Evolutionary conservation across 768 basidiomycete genomes (phyloP), one percentile per base, ranked within the genome.

Genomic region (Lactarius deliciosus): DNA sequence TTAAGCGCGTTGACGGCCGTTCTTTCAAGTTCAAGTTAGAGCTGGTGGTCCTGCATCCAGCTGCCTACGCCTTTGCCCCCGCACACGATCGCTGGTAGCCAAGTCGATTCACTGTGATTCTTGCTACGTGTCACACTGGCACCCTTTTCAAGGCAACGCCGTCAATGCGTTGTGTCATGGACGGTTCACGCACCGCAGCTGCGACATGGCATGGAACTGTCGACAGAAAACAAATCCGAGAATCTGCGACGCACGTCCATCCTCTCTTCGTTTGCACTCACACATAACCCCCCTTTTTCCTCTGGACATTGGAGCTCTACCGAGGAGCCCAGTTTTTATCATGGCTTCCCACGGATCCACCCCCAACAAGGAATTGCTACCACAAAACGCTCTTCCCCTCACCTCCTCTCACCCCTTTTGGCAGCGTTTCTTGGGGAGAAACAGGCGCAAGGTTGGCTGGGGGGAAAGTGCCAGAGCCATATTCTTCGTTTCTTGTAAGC

Each of bases 371-470:
- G 55, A 3, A 47, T 30, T 18, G 0, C 54, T 61, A 36, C 53
- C 54, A n/a, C 41, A 13, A 15, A 20, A 16, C 4, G 2, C 15
- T 2, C 5, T 25, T 13, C 45, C 11, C 15, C 10, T 20, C 32
- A 47, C 13, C 11, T 41, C 60, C 10, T 34, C 8, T 32, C 6
- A 53, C 2, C 61, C 54, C 32, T 7, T 71, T 32, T 71, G 58
- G 67, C 58, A 30, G 18, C 56, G 70, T 20, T 50, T 72, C 22
- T 63, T n/a, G 18, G 71, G 71, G 20, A 72, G 45, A 40, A 64
- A 16, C 8, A 20, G 11, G 3, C 56, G 13, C 15, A 50, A 54
- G 53, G 55, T 68, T 13, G 28, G 59, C 34, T 71, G 61, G 66
- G 30, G 9, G 41, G 25, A 60, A 13, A 72, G 71, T n/a, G 55